Conservation (phyloP, 805 yeast species). For the Danielia oregonensis region DNA sequence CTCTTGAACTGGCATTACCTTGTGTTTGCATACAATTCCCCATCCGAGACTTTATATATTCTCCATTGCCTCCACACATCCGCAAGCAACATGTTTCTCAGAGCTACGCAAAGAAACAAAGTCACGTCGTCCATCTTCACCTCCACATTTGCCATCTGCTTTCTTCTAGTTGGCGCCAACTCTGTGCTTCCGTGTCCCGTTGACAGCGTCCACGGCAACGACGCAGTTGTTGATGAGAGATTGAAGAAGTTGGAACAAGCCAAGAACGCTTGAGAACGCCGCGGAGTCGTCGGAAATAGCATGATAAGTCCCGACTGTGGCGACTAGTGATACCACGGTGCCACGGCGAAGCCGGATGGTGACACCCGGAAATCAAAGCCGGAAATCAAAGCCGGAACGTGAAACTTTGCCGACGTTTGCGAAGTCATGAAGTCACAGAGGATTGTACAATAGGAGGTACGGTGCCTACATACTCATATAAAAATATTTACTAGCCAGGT, state of each 20-base stretch:
- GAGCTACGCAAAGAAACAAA: slow-evolving; percentile 52
- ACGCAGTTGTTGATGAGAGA: slow-evolving; percentile 35
- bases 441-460: no score
- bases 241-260: slow-evolving; percentile 5
- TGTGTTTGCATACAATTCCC: no score
- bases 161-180: slow-evolving; percentile 52
- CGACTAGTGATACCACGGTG: background rate
- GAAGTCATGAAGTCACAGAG: no score
- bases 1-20: no score
- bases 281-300: slow-evolving; percentile 13
- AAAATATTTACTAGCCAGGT: no score
- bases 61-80: no score
- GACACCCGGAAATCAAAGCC: background rate
- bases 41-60: no score
- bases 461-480: no score
- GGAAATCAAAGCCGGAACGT: background rate
- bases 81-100: slow-evolving; percentile 61
- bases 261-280: slow-evolving; percentile 3
- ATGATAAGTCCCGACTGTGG: background rate
- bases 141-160: slow-evolving; percentile 71
- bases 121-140: slow-evolving; percentile 66
- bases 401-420: no score
- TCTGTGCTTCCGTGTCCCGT: slow-evolving; percentile 46
- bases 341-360: background rate
- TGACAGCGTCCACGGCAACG: slow-evolving; percentile 39